A percentile compares a stretch with the other conserved stretches of the same genome.
Evolutionary conservation across 148 eudicot species (phyloP).

Genomic region (Rheum nobile): DNA sequence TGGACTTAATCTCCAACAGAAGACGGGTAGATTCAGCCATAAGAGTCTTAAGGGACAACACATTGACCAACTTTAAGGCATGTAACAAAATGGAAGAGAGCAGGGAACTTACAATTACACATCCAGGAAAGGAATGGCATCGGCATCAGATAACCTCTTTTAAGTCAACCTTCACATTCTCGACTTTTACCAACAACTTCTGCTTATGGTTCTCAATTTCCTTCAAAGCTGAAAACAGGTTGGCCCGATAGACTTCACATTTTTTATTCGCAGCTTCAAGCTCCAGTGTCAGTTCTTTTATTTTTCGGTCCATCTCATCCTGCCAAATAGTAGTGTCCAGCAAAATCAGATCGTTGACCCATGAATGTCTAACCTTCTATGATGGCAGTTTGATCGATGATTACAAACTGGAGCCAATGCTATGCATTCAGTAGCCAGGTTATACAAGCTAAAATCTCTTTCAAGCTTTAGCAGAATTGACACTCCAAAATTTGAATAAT

Average conservation of each 20-base stretch:
- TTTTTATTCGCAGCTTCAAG: conserved; percentile 44
- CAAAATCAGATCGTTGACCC: not conserved
- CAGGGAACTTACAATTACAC: conserved; percentile 1
- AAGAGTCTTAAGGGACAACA: not conserved
- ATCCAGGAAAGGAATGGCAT: not conserved
- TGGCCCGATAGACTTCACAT: conserved; percentile 57
- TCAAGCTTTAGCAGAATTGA: not conserved
- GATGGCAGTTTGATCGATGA: not conserved
- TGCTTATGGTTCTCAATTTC: conserved; percentile 63
- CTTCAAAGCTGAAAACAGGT: conserved; percentile 47
- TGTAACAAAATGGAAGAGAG: not conserved
- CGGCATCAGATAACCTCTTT: conserved; percentile 23
- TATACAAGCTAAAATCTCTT: not conserved
- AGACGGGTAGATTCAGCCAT: not conserved
- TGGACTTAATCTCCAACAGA: not conserved
- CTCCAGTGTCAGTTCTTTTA: conserved; percentile 39
- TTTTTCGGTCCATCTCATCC: conserved; percentile 62
- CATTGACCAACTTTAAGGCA: not conserved
- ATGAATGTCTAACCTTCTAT: not conserved
- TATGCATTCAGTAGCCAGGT: not conserved
- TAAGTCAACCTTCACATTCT: conserved; percentile 52
- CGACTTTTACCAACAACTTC: conserved; percentile 42
- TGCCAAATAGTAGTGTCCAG: conserved; percentile 11
- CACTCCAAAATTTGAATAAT: not conserved
- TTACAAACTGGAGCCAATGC: not conserved